These are phyloP conservation scores for Colletotrichum echinochloae DNA, from an alignment of 2,329 filamentous ascomycete species.

Conservation along the genomic window DNA sequence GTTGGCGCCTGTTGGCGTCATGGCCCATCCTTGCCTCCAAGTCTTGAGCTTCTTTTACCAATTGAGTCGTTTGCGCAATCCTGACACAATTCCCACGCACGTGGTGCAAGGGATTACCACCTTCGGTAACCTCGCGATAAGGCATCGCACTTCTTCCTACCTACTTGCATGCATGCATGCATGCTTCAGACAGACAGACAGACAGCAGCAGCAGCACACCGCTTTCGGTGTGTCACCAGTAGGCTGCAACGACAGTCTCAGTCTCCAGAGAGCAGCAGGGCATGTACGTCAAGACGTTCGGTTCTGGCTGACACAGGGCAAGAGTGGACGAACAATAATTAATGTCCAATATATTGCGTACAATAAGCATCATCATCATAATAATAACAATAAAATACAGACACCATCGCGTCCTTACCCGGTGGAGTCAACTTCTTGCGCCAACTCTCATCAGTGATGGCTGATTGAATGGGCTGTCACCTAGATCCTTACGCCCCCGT, in stretches of 20 bases:
- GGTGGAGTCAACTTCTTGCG: slow-evolving; percentile 20
- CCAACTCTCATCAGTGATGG: slow-evolving; percentile 10
- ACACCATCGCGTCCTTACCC: background rate
- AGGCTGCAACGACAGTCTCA: too few species aligned
- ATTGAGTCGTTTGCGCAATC: slow-evolving; percentile 33
- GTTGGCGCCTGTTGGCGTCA: slow-evolving; percentile 11
- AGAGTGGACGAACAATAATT: background rate
- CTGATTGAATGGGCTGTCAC: slow-evolving; percentile 31
- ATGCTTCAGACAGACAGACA: too few species aligned
- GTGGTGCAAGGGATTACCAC: background rate
- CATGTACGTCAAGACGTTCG: too few species aligned
- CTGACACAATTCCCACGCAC: slow-evolving; percentile 22
- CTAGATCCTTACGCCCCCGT: slow-evolving; percentile 14
- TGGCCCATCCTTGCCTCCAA: background rate
- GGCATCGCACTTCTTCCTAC: background rate
- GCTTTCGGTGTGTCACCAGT: too few species aligned
- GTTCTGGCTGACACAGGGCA: background rate
- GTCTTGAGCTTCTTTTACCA: background rate
- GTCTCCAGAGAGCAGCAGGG: too few species aligned
- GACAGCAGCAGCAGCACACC: slow-evolving; percentile 1
- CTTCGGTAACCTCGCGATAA: background rate
- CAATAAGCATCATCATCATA: background rate
- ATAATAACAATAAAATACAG: background rate
- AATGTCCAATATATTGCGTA: background rate
- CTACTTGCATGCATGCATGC: background rate